These are phyloP conservation scores for Juncus effusus DNA, from an alignment of 176 grass and related monocot species.

Conservation along the genomic window DNA sequence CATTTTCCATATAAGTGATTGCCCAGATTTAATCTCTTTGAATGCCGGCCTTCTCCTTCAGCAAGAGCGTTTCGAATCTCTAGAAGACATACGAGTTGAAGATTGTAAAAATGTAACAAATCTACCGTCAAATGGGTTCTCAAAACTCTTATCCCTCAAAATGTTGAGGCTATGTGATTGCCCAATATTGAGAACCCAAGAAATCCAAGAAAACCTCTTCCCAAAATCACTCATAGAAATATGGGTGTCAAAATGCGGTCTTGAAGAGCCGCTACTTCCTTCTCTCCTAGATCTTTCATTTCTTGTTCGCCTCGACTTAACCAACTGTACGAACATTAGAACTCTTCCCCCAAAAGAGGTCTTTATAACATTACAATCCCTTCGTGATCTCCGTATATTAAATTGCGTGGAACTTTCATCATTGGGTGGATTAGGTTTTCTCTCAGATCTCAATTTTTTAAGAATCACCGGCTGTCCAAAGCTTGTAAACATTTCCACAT, in stretches of 20 bases:
- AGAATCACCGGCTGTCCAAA: slow-evolving; percentile 21
- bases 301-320: slow-evolving; percentile 16
- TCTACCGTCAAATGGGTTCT: slow-evolving; percentile 14
- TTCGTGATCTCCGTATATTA: not conserved
- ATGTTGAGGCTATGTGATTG: slow-evolving; percentile 11
- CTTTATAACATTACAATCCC: slow-evolving; percentile 11
- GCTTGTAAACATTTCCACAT: not conserved
- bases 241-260: not conserved
- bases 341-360: slow-evolving; percentile 28
- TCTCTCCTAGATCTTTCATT: not conserved
- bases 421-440: slow-evolving; percentile 25
- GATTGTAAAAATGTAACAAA: slow-evolving; percentile 18
- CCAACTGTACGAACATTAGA: slow-evolving; percentile 3
- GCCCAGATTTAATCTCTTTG: slow-evolving; percentile 21
- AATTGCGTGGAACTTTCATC: slow-evolving; percentile 18
- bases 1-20: slow-evolving; percentile 15
- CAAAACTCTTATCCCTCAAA: not conserved
- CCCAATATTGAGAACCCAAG: slow-evolving; percentile 10
- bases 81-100: slow-evolving; percentile 12
- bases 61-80: slow-evolving; percentile 19
- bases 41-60: slow-evolving; percentile 23
- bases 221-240: slow-evolving; percentile 24
- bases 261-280: not conserved
- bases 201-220: not conserved
- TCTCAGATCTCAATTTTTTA: slow-evolving; percentile 10